These are phyloP conservation scores for Epichloe uncinata DNA, from an alignment of 2,329 filamentous ascomycete species.

Conservation along the genomic window DNA sequence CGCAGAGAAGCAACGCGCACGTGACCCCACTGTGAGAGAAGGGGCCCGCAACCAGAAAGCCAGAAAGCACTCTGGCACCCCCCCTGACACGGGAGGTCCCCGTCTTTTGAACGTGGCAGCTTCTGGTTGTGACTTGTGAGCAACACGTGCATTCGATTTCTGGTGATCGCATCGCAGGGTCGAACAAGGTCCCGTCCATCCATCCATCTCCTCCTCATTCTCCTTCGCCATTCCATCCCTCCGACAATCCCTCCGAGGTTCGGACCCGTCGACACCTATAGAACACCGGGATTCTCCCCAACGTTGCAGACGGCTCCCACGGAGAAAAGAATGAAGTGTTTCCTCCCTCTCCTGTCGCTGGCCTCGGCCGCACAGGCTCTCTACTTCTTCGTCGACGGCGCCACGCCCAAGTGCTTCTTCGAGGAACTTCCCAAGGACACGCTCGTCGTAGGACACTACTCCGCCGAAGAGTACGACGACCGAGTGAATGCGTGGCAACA, in stretches of 20 bases:
- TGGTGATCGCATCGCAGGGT: too few species aligned
- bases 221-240: not conserved
- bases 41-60: not conserved
- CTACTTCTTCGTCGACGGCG: slow-evolving; percentile 90
- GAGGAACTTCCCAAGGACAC: slow-evolving; percentile 98
- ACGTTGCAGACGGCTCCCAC: too few species aligned
- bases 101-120: too few species aligned
- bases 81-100: too few species aligned
- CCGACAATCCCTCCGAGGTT: too few species aligned
- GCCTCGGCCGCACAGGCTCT: slow-evolving; percentile 60
- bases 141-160: too few species aligned
- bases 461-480: slow-evolving; percentile 71
- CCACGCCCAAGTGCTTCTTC: slow-evolving; percentile 85
- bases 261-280: too few species aligned
- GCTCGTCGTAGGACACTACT: slow-evolving; percentile 86
- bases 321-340: slow-evolving; percentile 36
- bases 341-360: slow-evolving; percentile 55
- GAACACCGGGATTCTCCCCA: too few species aligned
- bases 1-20: slow-evolving; percentile 6
- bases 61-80: too few species aligned
- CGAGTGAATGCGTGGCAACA: slow-evolving; percentile 52
- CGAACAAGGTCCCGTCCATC: not conserved
- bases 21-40: slow-evolving; percentile 8
- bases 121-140: too few species aligned
- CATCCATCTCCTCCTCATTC: not conserved